Conservation (phyloP, 2,329 filamentous ascomycete genomes). For the Fusarium sp. region DNA sequence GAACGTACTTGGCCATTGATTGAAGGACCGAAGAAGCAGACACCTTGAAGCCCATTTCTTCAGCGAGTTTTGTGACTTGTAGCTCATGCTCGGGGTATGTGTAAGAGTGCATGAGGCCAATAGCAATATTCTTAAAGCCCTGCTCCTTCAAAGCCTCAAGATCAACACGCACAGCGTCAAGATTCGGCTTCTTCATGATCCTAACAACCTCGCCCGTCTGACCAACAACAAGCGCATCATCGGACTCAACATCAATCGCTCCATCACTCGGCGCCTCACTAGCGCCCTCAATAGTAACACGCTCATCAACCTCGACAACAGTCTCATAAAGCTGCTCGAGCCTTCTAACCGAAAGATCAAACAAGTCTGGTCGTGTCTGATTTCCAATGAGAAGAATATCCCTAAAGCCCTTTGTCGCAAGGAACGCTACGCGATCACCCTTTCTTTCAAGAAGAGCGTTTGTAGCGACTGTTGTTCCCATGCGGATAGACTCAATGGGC, state of each 20-base stretch:
- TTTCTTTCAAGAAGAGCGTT: slow-evolving; percentile 82
- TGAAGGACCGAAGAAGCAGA: slow-evolving; percentile 54
- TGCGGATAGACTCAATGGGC: slow-evolving; percentile 73
- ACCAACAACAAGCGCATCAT: slow-evolving; percentile 72
- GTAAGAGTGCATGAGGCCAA: slow-evolving; percentile 81
- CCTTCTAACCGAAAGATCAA: slow-evolving; percentile 76
- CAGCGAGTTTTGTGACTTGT: slow-evolving; percentile 51
- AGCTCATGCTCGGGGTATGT: slow-evolving; percentile 67
- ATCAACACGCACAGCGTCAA: slow-evolving; percentile 64
- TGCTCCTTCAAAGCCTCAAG: slow-evolving; percentile 70
- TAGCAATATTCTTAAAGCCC: slow-evolving; percentile 64
- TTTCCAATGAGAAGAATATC: slow-evolving; percentile 80
- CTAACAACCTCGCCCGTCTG: slow-evolving; percentile 76
- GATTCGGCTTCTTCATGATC: slow-evolving; percentile 70
- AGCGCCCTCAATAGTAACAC: slow-evolving; percentile 79
- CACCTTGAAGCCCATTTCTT: slow-evolving; percentile 57
- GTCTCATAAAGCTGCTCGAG: slow-evolving; percentile 76
- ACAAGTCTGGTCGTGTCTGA: slow-evolving; percentile 78
- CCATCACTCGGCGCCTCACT: slow-evolving; percentile 73
- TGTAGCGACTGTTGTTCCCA: slow-evolving; percentile 85
- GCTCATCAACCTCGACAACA: slow-evolving; percentile 79
- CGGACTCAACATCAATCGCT: slow-evolving; percentile 55
- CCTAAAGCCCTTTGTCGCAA: slow-evolving; percentile 78
- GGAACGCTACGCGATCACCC: slow-evolving; percentile 76
- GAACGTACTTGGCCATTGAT: slow-evolving; percentile 59